Percentiles rank a stretch among this genome's conserved stretches.
These are phyloP conservation scores for Stropharia rugosoannulata DNA, from an alignment of 768 basidiomycete species.

Conservation along the genomic window DNA sequence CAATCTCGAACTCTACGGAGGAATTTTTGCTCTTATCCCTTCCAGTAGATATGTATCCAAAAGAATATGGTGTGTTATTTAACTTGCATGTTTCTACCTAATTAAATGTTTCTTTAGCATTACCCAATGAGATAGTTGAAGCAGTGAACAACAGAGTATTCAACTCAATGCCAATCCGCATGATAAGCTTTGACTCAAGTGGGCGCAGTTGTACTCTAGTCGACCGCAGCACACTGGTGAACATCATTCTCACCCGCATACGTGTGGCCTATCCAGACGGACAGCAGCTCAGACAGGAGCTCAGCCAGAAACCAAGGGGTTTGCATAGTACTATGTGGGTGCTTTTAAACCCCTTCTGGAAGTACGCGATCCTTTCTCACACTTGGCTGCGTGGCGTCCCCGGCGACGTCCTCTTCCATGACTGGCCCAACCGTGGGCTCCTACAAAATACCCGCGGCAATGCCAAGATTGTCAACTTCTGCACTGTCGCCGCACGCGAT, in stretches of 20 bases:
- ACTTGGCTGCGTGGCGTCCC: not conserved
- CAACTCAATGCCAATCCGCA: not conserved
- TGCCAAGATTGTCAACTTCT: not conserved
- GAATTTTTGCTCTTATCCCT: no score
- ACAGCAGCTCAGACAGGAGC: not conserved
- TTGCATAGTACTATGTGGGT: not conserved
- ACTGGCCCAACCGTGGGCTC: not conserved
- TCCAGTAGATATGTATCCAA: not conserved
- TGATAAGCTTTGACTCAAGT: no score
- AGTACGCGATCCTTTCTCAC: constrained; percentile 1
- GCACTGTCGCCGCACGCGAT: not conserved
- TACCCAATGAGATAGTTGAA: not conserved
- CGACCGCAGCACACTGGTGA: no score
- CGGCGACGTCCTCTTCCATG: not conserved
- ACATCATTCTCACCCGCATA: no score
- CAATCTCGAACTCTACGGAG: no score
- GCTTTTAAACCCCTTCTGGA: not conserved
- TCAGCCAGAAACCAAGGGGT: no score
- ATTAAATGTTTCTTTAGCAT: not conserved
- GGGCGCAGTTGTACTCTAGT: no score
- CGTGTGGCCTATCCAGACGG: no score
- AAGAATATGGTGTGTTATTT: not conserved
- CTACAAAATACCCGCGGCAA: not conserved
- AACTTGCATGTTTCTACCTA: not conserved
- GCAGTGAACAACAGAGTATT: not conserved